Evolutionary conservation across 768 basidiomycete genomes (phyloP).

Genomic region (Trametes cinnabarina): DNA sequence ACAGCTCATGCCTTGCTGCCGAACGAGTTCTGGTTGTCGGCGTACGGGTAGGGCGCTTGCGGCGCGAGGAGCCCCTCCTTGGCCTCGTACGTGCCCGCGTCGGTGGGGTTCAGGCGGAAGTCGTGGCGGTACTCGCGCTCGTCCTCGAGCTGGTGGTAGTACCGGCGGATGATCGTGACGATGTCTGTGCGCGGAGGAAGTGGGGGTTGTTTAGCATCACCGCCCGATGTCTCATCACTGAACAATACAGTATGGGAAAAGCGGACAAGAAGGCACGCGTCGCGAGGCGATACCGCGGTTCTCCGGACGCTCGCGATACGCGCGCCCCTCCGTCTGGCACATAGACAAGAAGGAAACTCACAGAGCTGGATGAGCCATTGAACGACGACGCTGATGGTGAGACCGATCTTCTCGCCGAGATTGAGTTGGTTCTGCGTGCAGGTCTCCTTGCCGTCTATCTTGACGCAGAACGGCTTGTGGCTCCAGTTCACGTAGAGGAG

Average conservation of each 20-base stretch:
- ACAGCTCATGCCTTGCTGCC: conserved; percentile 12
- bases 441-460: conserved; percentile 11
- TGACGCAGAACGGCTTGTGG: conserved; percentile 21
- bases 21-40: conserved; percentile 25
- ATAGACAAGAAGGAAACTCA: conserved; percentile 13
- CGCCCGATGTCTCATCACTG: conserved; percentile 3
- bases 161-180: conserved; percentile 28
- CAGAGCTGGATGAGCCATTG: conserved; percentile 25
- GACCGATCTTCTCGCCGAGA: conserved; percentile 22
- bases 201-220: conserved; percentile 8
- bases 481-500: conserved; percentile 24
- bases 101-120: conserved; percentile 17
- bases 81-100: conserved; percentile 25
- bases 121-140: conserved; percentile 26
- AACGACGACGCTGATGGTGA: conserved; percentile 20
- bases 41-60: conserved; percentile 27
- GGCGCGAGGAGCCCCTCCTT: conserved; percentile 29
- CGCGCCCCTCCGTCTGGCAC: not conserved
- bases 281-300: not conserved
- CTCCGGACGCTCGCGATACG: not conserved
- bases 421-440: conserved; percentile 17
- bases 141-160: conserved; percentile 30
- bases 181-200: conserved; percentile 22
- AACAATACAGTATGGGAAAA: not conserved
- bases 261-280: not conserved